Evolutionary conservation across 441 rosid genomes (phyloP).

Genomic region (Erodium texanum): DNA sequence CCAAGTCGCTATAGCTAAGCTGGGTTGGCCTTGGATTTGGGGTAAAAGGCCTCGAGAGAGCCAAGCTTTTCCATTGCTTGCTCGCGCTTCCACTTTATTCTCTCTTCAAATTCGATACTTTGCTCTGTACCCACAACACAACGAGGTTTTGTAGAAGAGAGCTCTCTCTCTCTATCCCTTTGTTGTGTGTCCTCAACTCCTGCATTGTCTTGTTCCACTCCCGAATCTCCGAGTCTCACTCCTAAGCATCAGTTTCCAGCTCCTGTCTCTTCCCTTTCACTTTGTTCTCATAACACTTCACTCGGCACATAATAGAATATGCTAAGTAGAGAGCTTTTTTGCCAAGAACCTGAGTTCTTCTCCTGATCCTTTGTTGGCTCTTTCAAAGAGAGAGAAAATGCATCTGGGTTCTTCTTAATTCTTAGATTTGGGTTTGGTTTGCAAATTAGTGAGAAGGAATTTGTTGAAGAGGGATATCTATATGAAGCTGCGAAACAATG

Average conservation of each 20-base stretch:
- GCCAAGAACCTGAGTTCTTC: conserved; percentile 6
- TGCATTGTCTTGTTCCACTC: conserved; percentile 50
- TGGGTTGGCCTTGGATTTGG: conserved; percentile 29
- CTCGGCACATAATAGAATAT: conserved; percentile 9
- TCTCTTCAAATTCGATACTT: conserved; percentile 48
- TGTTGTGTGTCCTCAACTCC: conserved; percentile 10
- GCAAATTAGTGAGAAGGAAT: background rate
- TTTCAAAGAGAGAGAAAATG: conserved; percentile 6
- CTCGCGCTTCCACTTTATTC: conserved; percentile 37
- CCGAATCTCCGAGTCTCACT: conserved; percentile 37
- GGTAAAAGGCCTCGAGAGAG: conserved; percentile 25
- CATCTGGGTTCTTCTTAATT: conserved; percentile 11
- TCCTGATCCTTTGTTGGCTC: conserved; percentile 8
- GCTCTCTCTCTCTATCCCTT: conserved; percentile 18
- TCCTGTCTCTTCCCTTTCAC: conserved; percentile 11
- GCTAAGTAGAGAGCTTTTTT: conserved; percentile 11
- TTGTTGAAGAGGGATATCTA: conserved; percentile 19
- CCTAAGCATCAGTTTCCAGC: conserved; percentile 28
- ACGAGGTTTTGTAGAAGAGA: conserved; percentile 49
- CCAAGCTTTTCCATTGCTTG: conserved; percentile 16
- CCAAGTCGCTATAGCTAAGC: conserved; percentile 12
- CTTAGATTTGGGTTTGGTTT: conserved; percentile 17
- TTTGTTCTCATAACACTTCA: background rate
- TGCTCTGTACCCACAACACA: conserved; percentile 39
- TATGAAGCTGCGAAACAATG: conserved; percentile 67